Conservation (phyloP, 2,329 filamentous ascomycete species). For the Calycina herbarum region DNA sequence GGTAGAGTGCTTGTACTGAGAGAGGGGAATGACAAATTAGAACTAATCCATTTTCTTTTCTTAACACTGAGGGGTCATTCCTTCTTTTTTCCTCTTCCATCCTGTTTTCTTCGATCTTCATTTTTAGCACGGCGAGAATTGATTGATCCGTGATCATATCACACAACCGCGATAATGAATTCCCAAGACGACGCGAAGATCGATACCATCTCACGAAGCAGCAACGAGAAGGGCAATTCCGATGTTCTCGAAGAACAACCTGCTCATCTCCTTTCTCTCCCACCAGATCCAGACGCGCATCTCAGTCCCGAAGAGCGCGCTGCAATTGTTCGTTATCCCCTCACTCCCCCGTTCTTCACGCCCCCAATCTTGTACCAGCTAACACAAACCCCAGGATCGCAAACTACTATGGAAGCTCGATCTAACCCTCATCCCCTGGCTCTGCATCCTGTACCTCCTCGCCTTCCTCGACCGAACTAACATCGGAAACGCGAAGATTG, state of each 20-base stretch:
- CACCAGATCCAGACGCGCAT: constrained; percentile 60
- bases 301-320: constrained; percentile 63
- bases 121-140: background rate
- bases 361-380: background rate
- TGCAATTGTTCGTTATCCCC: constrained; percentile 51
- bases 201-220: constrained; percentile 8
- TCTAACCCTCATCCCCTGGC: constrained; percentile 61
- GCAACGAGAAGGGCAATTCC: constrained; percentile 20
- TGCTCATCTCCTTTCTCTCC: constrained; percentile 13
- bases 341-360: background rate
- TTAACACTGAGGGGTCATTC: no score
- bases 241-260: constrained; percentile 4
- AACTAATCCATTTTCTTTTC: no score
- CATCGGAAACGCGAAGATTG: constrained; percentile 72
- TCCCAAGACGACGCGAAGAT: constrained; percentile 5
- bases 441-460: constrained; percentile 73
- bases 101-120: no score
- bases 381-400: constrained; percentile 51
- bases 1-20: no score
- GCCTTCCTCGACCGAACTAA: constrained; percentile 78
- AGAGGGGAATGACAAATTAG: no score
- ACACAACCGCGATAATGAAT: background rate
- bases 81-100: no score
- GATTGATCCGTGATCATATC: background rate
- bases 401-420: constrained; percentile 64